These are phyloP conservation scores for Epichloe sylvatica DNA, from an alignment of 2,329 filamentous ascomycete genomes.

Conservation along the genomic window DNA sequence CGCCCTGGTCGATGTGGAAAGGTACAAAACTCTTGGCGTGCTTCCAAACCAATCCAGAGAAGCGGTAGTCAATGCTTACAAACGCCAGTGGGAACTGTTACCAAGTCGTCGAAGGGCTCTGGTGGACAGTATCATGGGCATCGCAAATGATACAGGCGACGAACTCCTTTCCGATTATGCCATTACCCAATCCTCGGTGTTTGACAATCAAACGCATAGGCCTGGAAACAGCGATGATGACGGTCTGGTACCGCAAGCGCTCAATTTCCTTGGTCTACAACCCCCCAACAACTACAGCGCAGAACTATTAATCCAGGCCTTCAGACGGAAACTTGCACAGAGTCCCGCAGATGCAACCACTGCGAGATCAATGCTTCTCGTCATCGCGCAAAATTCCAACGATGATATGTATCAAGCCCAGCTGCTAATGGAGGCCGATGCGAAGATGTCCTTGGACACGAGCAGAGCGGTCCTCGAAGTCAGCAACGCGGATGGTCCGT, in stretches of 20 bases:
- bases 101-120: conserved; percentile 17
- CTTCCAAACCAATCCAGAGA: conserved; percentile 23
- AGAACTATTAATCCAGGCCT: conserved; percentile 22
- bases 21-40: conserved; percentile 24
- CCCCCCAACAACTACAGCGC: conserved; percentile 22
- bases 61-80: conserved; percentile 25
- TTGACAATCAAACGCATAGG: conserved; percentile 21
- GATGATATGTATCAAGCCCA: conserved; percentile 21
- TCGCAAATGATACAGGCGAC: conserved; percentile 23
- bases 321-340: conserved; percentile 18
- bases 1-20: conserved; percentile 17
- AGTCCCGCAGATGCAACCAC: conserved; percentile 19
- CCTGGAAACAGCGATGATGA: conserved; percentile 18
- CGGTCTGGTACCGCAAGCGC: conserved; percentile 18
- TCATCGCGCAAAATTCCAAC: conserved; percentile 20
- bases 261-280: conserved; percentile 21
- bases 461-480: conserved; percentile 19
- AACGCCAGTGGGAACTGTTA: conserved; percentile 25
- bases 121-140: conserved; percentile 19
- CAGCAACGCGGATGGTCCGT: conserved; percentile 10
- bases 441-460: conserved; percentile 23
- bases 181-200: conserved; percentile 25
- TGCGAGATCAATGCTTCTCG: conserved; percentile 20
- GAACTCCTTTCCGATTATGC: conserved; percentile 23
- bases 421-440: conserved; percentile 21